These are phyloP conservation scores for Tricholoma hemisulphureum DNA, from an alignment of 768 basidiomycete genomes.

Conservation along the genomic window DNA sequence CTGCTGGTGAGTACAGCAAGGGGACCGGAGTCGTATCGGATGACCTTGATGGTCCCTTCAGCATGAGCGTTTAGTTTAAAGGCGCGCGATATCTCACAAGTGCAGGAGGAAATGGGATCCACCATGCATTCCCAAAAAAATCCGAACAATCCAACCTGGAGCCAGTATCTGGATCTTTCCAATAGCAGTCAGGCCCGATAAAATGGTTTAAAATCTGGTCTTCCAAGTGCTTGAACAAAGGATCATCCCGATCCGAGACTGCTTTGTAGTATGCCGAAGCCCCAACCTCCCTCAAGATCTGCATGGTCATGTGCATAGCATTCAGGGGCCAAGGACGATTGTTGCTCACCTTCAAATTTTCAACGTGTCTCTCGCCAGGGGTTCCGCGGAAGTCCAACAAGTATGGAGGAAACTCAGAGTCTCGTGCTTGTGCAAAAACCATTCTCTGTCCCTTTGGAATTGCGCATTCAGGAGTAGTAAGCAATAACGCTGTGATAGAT, in stretches of 20 bases:
- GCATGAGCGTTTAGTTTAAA: neutral
- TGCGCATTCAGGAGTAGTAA: slow-evolving; percentile 55
- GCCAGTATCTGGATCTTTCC: slow-evolving; percentile 40
- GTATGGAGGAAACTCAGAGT: slow-evolving; percentile 66
- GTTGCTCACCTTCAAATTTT: slow-evolving; percentile 66
- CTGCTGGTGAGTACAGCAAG: slow-evolving; percentile 45
- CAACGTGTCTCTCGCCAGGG: slow-evolving; percentile 70
- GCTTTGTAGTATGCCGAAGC: slow-evolving; percentile 52
- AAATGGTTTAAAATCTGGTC: slow-evolving; percentile 54
- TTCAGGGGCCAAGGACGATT: neutral
- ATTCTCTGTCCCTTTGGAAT: slow-evolving; percentile 61
- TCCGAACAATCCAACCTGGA: slow-evolving; percentile 37
- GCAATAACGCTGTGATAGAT: slow-evolving; percentile 61
- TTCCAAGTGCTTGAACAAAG: slow-evolving; percentile 47
- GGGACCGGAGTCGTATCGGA: slow-evolving; percentile 66
- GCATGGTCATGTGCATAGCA: neutral
- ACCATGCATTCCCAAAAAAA: slow-evolving; percentile 77
- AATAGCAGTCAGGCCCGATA: slow-evolving; percentile 74
- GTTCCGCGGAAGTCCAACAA: slow-evolving; percentile 61
- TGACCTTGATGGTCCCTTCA: slow-evolving; percentile 44
- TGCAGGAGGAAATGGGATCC: slow-evolving; percentile 77
- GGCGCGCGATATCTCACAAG: slow-evolving; percentile 40
- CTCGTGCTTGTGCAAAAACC: slow-evolving; percentile 54
- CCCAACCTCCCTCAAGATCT: slow-evolving; percentile 78
- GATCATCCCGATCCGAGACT: slow-evolving; percentile 47